Conservation (phyloP, 176 grass and related monocot species). For the Triticum timopheevii region DNA sequence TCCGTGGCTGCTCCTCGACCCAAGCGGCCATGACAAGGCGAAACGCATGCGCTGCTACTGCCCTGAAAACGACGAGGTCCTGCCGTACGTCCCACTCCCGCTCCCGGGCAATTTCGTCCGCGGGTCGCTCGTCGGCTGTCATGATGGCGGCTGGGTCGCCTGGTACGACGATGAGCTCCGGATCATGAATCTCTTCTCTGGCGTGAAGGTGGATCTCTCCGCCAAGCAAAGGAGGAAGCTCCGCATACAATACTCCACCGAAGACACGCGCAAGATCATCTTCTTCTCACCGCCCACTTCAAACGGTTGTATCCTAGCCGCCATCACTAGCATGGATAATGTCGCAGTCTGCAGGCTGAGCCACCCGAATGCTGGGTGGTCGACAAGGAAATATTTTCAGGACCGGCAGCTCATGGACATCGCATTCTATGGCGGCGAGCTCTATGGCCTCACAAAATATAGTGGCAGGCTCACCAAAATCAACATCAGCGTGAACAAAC, state of each 20-base stretch:
- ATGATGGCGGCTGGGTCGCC: background rate
- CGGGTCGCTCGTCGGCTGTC: background rate
- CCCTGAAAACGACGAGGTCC: background rate
- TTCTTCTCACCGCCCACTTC: background rate
- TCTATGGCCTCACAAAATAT: background rate
- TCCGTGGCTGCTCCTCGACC: background rate
- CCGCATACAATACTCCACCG: background rate
- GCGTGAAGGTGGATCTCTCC: background rate
- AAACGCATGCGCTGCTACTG: background rate
- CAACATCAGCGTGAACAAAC: background rate
- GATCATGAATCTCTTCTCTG: background rate
- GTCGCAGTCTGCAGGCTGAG: background rate
- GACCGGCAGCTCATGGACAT: background rate
- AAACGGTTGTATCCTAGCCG: background rate
- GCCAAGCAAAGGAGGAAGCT: background rate
- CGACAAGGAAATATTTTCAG: background rate
- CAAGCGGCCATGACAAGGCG: background rate
- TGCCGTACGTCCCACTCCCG: background rate
- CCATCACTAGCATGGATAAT: background rate
- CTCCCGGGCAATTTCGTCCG: background rate
- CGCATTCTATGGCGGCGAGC: background rate
- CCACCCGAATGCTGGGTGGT: background rate
- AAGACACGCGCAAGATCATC: background rate
- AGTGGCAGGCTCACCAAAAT: background rate
- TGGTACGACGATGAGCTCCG: background rate